Evolutionary conservation across 2,329 filamentous ascomycete genomes (phyloP).

Genomic region (Tolypocladium ophioglossoides): DNA sequence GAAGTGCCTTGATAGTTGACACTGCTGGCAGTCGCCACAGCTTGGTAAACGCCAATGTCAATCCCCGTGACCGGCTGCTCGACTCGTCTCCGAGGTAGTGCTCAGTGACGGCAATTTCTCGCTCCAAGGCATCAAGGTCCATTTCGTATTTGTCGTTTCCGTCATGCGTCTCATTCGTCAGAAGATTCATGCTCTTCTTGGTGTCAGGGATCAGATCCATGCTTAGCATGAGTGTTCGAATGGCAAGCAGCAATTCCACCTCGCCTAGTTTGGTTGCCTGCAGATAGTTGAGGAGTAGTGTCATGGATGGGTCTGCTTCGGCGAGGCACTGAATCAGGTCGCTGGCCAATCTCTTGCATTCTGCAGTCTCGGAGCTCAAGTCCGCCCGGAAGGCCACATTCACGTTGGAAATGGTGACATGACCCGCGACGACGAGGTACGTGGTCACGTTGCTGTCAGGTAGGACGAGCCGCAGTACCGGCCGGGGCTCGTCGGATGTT

Average conservation of each 20-base stretch:
- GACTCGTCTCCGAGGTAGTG: conserved; percentile 56
- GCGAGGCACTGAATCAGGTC: conserved; percentile 53
- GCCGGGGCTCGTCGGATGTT: conserved; percentile 27
- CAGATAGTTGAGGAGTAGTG: conserved; percentile 55
- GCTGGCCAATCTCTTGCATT: conserved; percentile 39
- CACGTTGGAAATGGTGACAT: conserved; percentile 48
- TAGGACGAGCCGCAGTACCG: conserved; percentile 23
- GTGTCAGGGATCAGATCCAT: conserved; percentile 46
- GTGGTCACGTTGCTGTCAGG: conserved; percentile 44
- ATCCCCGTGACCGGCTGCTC: conserved; percentile 48
- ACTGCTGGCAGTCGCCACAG: conserved; percentile 54
- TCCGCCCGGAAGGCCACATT: conserved; percentile 45
- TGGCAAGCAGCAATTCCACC: conserved; percentile 54
- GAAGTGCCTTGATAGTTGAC: conserved; percentile 52
- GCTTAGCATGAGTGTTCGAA: conserved; percentile 58
- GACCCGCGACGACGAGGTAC: conserved; percentile 50
- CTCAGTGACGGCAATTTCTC: conserved; percentile 58
- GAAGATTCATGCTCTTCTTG: conserved; percentile 20
- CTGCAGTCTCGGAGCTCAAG: conserved; percentile 30
- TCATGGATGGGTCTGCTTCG: conserved; percentile 57
- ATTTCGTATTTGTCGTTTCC: conserved; percentile 28
- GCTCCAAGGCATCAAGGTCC: conserved; percentile 50
- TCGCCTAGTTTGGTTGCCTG: conserved; percentile 55
- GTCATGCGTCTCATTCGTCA: conserved; percentile 18
- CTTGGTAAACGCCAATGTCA: conserved; percentile 60